A percentile compares a stretch with the other conserved stretches of the same genome.
Conservation (phyloP, 345 rosid genomes). For the Eucalyptus regnans region DNA sequence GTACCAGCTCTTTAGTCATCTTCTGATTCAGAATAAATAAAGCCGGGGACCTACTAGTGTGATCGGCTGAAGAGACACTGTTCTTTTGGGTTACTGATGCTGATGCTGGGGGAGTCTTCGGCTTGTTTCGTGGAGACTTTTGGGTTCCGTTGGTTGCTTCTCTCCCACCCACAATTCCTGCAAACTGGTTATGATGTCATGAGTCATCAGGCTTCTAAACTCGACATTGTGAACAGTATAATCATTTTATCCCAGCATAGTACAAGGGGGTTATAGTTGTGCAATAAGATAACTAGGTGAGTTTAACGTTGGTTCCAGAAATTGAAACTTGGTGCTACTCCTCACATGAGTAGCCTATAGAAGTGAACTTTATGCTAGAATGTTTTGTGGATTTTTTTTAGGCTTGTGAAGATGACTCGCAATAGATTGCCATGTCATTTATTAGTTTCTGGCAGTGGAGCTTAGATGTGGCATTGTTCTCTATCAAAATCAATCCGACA, state of each 20-base stretch:
- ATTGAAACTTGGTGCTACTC: not conserved
- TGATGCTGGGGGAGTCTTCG: constrained; percentile 7
- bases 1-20: not conserved
- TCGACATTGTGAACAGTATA: not conserved
- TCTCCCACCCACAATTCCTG: not conserved
- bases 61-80: not conserved
- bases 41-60: not conserved
- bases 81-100: constrained; percentile 6
- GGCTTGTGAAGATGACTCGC: not conserved
- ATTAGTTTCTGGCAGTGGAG: not conserved
- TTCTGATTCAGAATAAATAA: not conserved
- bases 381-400: not conserved
- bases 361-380: not conserved
- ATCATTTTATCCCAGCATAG: not conserved
- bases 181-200: not conserved
- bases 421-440: not conserved
- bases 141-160: not conserved
- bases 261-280: not conserved
- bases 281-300: not conserved
- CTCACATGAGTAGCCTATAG: not conserved
- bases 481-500: not conserved
- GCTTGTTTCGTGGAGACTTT: not conserved
- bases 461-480: not conserved
- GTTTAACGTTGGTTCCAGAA: not conserved
- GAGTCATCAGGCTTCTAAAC: not conserved